Evolutionary conservation across 1,139 yeast species (phyloP), one percentile per base, ranked within the genome.

Genomic region (Suhomyces choctaworum): DNA sequence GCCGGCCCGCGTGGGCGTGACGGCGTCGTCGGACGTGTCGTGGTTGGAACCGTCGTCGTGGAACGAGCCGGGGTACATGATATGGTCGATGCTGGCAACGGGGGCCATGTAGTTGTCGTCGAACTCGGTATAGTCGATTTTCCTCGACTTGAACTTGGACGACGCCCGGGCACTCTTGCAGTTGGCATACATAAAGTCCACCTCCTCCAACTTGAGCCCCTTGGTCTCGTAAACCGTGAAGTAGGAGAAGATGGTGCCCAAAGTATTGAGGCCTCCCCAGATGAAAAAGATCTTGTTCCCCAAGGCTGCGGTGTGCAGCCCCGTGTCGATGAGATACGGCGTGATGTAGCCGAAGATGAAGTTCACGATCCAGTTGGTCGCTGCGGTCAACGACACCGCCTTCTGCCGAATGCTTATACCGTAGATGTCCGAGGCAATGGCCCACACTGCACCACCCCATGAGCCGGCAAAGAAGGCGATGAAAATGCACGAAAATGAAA

Each of bases 371-470:
- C 94, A 84, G 62, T 84, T 84, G 34, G 87, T 73, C 9, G 90
- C 83, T 5, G 86, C 80, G 19, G 87, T 76, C 32, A 82, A 55
- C 10, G 90, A 79, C 40, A 83, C 82, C 7, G 89, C 85, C 55
- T 80, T 81, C 50, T 84, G 88, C 60, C 95, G 73, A 43, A 82
- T 76, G 44, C 83, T 74, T 39, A 84, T 70, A 42, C 88, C 84
- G 66, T 75, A 84, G 39, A 82, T 73, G 58, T 85, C 95, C 32
- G 87, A 82, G 39, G 82, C 73, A 40, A 82, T 65, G 26, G 86
- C 90, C 92, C 92, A 84, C 16, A 78, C 78, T 32, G 78, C 70
- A 23, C 90, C 90, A 52, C 92, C 94, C 90, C 90, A 84, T 16
- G 89, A 73, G 36, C 85, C 66, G 12, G 90, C 90, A 56, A 82